Conservation (phyloP, 2,329 filamentous ascomycete species). For the Colletotrichum viniferum region DNA sequence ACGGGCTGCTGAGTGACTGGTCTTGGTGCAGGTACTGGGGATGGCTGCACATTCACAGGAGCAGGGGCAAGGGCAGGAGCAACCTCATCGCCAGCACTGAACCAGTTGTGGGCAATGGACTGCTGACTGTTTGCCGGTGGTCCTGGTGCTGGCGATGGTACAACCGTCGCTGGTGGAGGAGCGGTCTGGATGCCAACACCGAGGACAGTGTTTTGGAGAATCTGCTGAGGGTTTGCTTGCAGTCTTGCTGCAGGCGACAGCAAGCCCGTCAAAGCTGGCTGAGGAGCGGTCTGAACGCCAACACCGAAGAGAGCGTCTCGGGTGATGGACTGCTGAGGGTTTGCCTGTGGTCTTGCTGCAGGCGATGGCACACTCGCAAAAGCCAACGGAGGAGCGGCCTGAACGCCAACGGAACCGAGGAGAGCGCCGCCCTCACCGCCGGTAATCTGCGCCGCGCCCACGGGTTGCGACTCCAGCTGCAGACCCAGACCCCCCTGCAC, state of each 20-base stretch:
- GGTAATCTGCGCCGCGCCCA: not conserved
- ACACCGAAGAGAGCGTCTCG: not conserved
- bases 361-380: not conserved
- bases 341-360: not conserved
- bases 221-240: not conserved
- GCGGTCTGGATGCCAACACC: not conserved
- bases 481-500: not conserved
- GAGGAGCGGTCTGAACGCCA: not conserved
- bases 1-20: not conserved
- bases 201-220: not conserved
- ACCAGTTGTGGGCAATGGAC: too few relatives aligned
- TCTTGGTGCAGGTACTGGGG: not conserved
- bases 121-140: too few relatives aligned
- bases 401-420: not conserved
- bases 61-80: not conserved
- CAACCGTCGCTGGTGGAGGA: too few relatives aligned
- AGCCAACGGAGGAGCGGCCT: not conserved
- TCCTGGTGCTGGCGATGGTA: too few relatives aligned
- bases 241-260: not conserved
- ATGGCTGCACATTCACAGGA: not conserved
- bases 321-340: not conserved
- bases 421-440: not conserved
- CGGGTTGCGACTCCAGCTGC: not conserved
- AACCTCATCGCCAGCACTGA: not conserved
- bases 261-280: not conserved